These are phyloP conservation scores for Pholiota microspora DNA, from an alignment of 768 basidiomycete genomes.

Conservation along the genomic window DNA sequence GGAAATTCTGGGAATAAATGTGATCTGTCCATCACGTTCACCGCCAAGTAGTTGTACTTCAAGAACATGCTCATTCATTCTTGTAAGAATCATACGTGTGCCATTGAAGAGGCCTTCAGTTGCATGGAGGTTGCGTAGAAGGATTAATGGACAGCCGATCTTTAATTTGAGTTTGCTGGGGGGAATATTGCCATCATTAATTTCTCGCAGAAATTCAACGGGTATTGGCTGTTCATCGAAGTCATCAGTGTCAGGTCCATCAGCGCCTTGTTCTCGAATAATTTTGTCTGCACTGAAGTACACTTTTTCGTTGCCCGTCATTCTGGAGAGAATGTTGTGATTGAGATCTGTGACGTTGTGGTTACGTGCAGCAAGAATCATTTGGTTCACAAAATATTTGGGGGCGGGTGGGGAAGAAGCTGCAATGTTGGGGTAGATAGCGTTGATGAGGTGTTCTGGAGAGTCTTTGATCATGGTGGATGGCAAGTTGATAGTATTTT, in stretches of 20 bases:
- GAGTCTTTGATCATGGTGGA: background rate
- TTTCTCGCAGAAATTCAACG: constrained; percentile 32
- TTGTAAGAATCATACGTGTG: constrained; percentile 25
- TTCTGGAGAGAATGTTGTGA: constrained; percentile 17
- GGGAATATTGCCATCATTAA: constrained; percentile 40
- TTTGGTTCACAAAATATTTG: constrained; percentile 30
- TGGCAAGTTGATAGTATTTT: background rate
- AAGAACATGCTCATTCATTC: constrained; percentile 28
- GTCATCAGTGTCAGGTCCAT: constrained; percentile 9
- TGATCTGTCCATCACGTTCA: too few species aligned
- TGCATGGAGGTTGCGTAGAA: constrained; percentile 42
- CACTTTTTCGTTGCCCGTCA: constrained; percentile 18
- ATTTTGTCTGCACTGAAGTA: constrained; percentile 28
- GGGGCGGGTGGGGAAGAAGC: constrained; percentile 3
- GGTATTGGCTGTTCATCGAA: constrained; percentile 19
- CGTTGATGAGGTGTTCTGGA: background rate
- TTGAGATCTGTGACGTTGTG: constrained; percentile 32
- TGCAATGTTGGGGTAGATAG: constrained; percentile 8
- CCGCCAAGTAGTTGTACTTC: constrained; percentile 35
- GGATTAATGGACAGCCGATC: constrained; percentile 35
- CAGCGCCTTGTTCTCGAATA: constrained; percentile 18
- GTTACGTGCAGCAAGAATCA: constrained; percentile 32
- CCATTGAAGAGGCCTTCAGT: constrained; percentile 37
- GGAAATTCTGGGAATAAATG: too few species aligned
- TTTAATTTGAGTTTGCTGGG: constrained; percentile 32